phyloP scores from a whole-genome alignment of 2,329 filamentous ascomycete species.

The Trichophyton verrucosum region DNA sequence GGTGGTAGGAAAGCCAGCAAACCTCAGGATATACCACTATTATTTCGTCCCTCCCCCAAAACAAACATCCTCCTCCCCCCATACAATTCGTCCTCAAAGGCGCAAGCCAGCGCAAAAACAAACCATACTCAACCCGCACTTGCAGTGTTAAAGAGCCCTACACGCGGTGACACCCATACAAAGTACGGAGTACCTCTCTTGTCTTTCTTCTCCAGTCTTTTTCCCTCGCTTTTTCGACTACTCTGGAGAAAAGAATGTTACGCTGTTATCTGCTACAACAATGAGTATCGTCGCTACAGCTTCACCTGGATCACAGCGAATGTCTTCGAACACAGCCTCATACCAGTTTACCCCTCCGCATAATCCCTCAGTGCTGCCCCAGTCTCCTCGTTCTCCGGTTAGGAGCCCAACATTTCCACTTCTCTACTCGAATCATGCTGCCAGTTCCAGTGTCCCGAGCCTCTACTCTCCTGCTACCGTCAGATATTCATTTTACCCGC shows the following conservation, averaged over 20 bases:
- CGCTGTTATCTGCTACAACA: constrained; percentile 4
- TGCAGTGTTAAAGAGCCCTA: neutral
- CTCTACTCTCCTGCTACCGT: constrained; percentile 28
- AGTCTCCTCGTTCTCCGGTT: constrained; percentile 22
- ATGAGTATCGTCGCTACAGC: constrained; percentile 33
- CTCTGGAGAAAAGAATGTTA: neutral
- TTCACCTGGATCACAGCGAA: constrained; percentile 23
- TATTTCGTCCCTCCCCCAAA: neutral
- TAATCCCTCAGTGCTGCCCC: constrained; percentile 4
- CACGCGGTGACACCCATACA: neutral
- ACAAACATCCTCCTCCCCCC: no score
- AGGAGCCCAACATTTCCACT: constrained; percentile 10
- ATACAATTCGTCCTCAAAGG: neutral
- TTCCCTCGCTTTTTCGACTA: neutral
- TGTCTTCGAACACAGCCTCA: constrained; percentile 22
- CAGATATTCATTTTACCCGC: constrained; percentile 23
- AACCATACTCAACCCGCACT: neutral
- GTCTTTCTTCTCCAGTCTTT: neutral
- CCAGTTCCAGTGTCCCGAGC: constrained; percentile 27
- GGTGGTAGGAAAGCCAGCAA: neutral
- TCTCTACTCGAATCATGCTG: constrained; percentile 23
- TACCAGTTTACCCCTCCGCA: constrained; percentile 19
- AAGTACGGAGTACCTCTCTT: neutral
- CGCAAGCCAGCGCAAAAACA: neutral
- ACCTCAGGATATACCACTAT: neutral